Base-by-base conservation (phyloP, 2,329 filamentous ascomycete species). In the Arthrobotrys musiformis region DNA sequence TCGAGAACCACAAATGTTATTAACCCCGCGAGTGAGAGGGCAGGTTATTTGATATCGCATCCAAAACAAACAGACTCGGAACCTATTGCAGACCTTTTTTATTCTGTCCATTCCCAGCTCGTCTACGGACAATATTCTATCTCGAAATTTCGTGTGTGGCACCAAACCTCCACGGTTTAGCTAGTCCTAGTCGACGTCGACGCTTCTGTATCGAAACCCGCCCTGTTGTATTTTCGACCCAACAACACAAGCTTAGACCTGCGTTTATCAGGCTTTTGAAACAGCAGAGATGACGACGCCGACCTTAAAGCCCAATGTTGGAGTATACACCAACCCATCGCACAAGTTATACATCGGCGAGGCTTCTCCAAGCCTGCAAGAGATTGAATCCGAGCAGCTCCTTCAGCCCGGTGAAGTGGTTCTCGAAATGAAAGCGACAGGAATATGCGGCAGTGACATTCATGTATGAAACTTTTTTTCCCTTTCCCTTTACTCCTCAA, bases 271-370 rank as follows among this genome's bases (percentile, higher is more conserved):
- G 40, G 15, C 26, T 42, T 13, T 6, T 15, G 6, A 9, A 22
- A 40, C 1, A 46, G 8, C 3, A 13, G 63, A 37, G 24, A 75
- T 75, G 70, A 24, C 66, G 22, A 56, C 64, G 6, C 69, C 69
- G 83, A 85, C 87, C 54, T 85, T 88, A 73, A 95, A 96, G 87
- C 86, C 92, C 72, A 98, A 98, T 85, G 96, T 98, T 83, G 94
- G 93, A 81, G 93, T 98, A 80, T 98, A 92, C 87, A 98, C 94
- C 63, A 97, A 98, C 85, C 93, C 94, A 17, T 89, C 89, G 73
- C 94, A 98, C 83, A 92, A 97, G 77, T 87, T 98, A 64, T 98
- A 94, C 93, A 89, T 97, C 78, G 91, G 88, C 70, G 90, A 93
- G 79, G 90, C 94, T 11, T 87, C 89, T 80, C 94, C 94, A 3